Conservation (phyloP, 2,329 filamentous ascomycete species). For the Xylariaceae sp. region DNA sequence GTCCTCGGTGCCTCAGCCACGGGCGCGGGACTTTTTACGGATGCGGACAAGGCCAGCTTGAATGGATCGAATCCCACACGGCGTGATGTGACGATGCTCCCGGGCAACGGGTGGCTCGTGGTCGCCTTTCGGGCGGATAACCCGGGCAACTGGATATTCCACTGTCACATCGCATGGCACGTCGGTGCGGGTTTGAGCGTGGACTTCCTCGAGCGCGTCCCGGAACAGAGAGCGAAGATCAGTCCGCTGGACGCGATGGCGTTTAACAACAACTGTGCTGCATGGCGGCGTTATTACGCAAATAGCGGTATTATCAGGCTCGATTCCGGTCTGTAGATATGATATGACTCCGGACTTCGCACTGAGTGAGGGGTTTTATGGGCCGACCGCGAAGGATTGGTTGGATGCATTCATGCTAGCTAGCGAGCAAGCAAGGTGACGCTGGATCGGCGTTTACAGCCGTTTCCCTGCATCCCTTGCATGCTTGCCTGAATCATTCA, state of each 20-base stretch:
- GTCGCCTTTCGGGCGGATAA: constrained; percentile 47
- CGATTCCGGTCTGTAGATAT: constrained; percentile 19
- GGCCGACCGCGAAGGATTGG: neutral
- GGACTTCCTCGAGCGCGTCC: constrained; percentile 44
- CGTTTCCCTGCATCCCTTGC: no score
- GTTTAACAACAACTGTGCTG: constrained; percentile 17
- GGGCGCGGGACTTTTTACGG: constrained; percentile 19
- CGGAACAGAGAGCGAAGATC: constrained; percentile 20
- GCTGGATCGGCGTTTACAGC: no score
- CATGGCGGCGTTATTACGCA: constrained; percentile 18
- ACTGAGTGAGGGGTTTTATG: no score
- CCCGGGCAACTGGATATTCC: constrained; percentile 44
- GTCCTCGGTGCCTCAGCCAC: constrained; percentile 27
- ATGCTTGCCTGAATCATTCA: no score
- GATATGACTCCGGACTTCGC: neutral
- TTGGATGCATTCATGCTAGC: neutral
- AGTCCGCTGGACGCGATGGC: constrained; percentile 10
- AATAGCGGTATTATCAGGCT: constrained; percentile 12
- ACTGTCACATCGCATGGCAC: constrained; percentile 49
- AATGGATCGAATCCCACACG: constrained; percentile 40
- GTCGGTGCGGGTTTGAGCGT: constrained; percentile 43
- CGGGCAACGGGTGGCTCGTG: constrained; percentile 40
- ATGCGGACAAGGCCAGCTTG: constrained; percentile 27
- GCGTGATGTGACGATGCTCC: constrained; percentile 43
- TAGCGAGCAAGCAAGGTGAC: no score